phyloP scores from a whole-genome alignment of 257 asterid genomes.

The Parsonsia alboflavescens region DNA sequence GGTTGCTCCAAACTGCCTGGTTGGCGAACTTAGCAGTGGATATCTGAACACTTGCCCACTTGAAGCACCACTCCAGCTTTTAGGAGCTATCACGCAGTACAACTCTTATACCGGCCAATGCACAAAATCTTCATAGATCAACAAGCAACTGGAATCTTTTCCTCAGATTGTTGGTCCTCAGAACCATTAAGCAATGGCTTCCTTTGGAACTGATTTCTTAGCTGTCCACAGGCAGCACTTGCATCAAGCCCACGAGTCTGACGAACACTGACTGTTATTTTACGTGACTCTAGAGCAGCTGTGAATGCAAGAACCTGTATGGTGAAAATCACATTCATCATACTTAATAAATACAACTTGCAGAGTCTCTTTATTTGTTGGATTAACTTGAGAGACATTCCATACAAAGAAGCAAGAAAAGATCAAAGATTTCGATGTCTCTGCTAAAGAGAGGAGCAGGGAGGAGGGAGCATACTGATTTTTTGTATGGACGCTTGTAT shows the following conservation, averaged over 20 bases:
- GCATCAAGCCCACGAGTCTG: slow-evolving; percentile 96
- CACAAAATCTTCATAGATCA: slow-evolving; percentile 16
- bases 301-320: slow-evolving; percentile 72
- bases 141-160: slow-evolving; percentile 50
- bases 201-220: slow-evolving; percentile 86
- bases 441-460: neutral
- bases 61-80: neutral
- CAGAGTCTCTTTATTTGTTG: neutral
- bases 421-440: slow-evolving; percentile 1
- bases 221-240: slow-evolving; percentile 96
- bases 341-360: neutral
- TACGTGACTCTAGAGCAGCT: slow-evolving; percentile 73
- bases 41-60: neutral
- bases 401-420: neutral
- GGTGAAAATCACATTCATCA: neutral
- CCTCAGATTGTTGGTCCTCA: slow-evolving; percentile 32
- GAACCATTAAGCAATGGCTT: slow-evolving; percentile 46
- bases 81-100: neutral
- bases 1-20: neutral
- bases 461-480: slow-evolving; percentile 43
- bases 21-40: neutral
- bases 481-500: slow-evolving; percentile 69
- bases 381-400: no score
- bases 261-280: slow-evolving; percentile 76
- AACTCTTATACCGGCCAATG: neutral